Evolutionary conservation across 768 basidiomycete species (phyloP), one percentile per base, ranked within the genome.

Genomic region (Boletus rex-veris): DNA sequence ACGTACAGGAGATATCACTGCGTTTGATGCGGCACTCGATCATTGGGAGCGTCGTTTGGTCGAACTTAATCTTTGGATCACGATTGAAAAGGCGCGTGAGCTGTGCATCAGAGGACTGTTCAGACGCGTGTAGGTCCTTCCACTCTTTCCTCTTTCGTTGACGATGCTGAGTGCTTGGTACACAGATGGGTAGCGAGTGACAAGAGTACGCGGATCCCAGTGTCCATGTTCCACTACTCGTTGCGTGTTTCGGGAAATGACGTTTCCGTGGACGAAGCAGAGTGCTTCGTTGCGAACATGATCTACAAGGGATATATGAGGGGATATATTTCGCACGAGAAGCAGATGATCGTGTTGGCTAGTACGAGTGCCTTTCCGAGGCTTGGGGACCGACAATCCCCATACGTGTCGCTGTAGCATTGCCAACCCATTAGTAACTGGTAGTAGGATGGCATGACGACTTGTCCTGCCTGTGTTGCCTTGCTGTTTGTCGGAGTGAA

Each of bases 271-370:
- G 93, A 90, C 59, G 94, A 96, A 69, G 90, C 91, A 3, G 94
- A 98, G 70, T 97, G 94, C 69, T 80, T 94, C 48, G 83, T 97
- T 8, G 93, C 94, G 28, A 95, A 95, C 67, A 89, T 96, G 90
- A 90, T 98, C 41, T 93, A 88, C 74, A 91, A 87, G 73, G 90
- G 90, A 18, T 91, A 86, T 69, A 86, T 98, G 72, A 81, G 90
- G 47, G 97, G 97, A 9, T 99, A 98, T 71, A 94, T 99, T 63
- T 93, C 92, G 46, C 97, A 99, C 64, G 91, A 90, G 66, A 90
- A 90, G 71, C 89, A 91, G 74, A 92, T 88, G 82, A 92, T 98
- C 5, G 97, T 99, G 6, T 70, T 98, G 42, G 85, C 91, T 2
- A 81, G 82, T 58, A 79, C 76, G 21, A 89, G 87, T 63, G 81